These are phyloP conservation scores for Apium graveolens DNA, from an alignment of 129 eudicot genomes.

Conservation along the genomic window DNA sequence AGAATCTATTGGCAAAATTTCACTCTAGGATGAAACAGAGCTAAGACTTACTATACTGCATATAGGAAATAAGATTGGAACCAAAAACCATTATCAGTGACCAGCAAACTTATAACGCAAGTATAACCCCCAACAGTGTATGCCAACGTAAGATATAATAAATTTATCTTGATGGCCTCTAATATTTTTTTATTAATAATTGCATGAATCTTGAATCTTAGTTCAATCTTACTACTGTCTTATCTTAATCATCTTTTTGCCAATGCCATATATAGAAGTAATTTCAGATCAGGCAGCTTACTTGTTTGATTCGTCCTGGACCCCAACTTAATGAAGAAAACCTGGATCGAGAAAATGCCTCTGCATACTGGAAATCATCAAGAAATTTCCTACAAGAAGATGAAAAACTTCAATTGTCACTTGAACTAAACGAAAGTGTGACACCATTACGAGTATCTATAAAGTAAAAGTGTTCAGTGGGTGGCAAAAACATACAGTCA, in stretches of 20 bases:
- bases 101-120: neutral
- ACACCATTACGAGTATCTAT: neutral
- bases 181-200: neutral
- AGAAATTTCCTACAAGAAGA: slow-evolving; percentile 57
- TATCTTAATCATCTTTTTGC: neutral
- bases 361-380: slow-evolving; percentile 75
- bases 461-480: neutral
- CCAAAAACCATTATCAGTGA: neutral
- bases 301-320: slow-evolving; percentile 78
- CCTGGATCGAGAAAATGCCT: slow-evolving; percentile 74
- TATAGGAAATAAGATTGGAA: neutral
- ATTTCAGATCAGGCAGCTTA: slow-evolving; percentile 28
- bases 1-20: neutral
- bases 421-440: neutral
- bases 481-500: neutral
- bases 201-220: neutral
- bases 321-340: slow-evolving; percentile 96
- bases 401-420: slow-evolving; percentile 5
- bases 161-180: neutral
- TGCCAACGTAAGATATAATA: neutral
- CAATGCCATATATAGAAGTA: neutral
- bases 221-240: neutral
- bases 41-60: neutral
- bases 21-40: neutral
- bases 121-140: neutral